Evolutionary conservation across 768 basidiomycete genomes (phyloP), one percentile per base, ranked within the genome.

Genomic region (Cystofilobasidium bisporidii): DNA sequence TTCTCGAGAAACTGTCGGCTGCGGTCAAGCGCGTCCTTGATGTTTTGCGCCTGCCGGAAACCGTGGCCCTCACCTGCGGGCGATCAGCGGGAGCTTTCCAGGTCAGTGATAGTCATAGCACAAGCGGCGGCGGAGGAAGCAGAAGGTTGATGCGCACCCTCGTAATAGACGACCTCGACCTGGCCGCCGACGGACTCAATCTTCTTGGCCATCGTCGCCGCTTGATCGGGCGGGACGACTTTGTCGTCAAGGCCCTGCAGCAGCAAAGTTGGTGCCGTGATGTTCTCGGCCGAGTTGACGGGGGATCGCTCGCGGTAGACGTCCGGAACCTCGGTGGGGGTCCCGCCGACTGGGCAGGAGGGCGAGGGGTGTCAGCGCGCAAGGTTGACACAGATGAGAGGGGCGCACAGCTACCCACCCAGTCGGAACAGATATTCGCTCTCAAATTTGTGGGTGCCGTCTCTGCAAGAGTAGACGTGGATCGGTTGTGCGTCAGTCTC

Each of bases 221-320:
- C 82, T 72, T 89, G 87, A 22, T 79, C 81, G 3, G 84, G 85
- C 0, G 84, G 87, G 0, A 89, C 88, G n/a, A 71, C 71, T 60
- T 72, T 72, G 67, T 72, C 72, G 36, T 72, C 72, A 40, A 70
- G 26, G 5, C 72, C 72, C 43, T 72, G 72, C 5, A 72, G 63
- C 17, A 72, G 40, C 75, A 88, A 74, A 56, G 89, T 78, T 1
- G 87, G 86, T 0, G 80, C 77, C 30, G 79, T 79, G 71, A 90
- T 89, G 70, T 80, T 82, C 14, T 82, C 80, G 0, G 84, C 86
- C 67, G 85, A 81, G 63, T 81, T 78, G 26, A 88, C 74, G 0
- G 88, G 86, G 3, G 86, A 87, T 22, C 87, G 80, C 43, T 81
- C 81, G 24, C 78, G 76, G 73, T 84, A 86, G 28, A 85, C 78